Percentiles rank a stretch among this genome's conserved stretches.
Conservation (phyloP, 140 eudicot species). For the Ambrosia hybrid region DNA sequence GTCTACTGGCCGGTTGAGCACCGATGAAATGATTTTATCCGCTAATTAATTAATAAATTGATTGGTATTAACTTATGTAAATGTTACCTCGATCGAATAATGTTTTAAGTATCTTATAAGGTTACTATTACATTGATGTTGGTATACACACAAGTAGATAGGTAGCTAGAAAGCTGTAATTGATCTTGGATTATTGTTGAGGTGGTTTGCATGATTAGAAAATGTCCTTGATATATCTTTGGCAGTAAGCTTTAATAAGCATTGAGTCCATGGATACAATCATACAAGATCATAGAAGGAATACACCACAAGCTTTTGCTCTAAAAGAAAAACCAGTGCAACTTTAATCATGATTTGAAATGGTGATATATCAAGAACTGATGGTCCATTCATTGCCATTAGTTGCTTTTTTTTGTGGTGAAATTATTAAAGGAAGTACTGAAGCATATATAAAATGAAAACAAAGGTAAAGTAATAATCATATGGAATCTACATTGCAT, state of each 20-base stretch:
- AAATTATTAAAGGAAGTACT: slow-evolving; percentile 47
- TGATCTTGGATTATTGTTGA: not conserved
- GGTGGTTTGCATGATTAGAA: slow-evolving; percentile 23
- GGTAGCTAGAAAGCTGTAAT: slow-evolving; percentile 24
- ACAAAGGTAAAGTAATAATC: slow-evolving; percentile 50
- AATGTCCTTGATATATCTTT: slow-evolving; percentile 21
- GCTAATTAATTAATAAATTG: not conserved
- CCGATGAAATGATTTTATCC: not conserved
- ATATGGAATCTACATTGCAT: slow-evolving; percentile 52
- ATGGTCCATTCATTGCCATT: slow-evolving; percentile 51
- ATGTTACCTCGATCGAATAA: slow-evolving; percentile 1
- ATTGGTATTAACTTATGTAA: not conserved
- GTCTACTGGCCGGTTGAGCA: not conserved
- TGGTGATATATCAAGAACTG: slow-evolving; percentile 47
- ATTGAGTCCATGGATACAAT: slow-evolving; percentile 29
- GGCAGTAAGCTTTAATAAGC: slow-evolving; percentile 26
- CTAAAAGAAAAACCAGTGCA: slow-evolving; percentile 40
- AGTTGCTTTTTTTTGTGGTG: slow-evolving; percentile 41
- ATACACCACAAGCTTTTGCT: slow-evolving; percentile 40
- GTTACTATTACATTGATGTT: slow-evolving; percentile 21
- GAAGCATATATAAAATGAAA: slow-evolving; percentile 48
- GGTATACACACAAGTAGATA: not conserved
- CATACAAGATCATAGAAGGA: slow-evolving; percentile 29
- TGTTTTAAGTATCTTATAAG: slow-evolving; percentile 9
- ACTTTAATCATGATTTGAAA: slow-evolving; percentile 46